Percentiles rank a stretch among this genome's conserved stretches.
These are phyloP conservation scores for Dittrichia graveolens DNA, from an alignment of 129 eudicot genomes.

Conservation along the genomic window DNA sequence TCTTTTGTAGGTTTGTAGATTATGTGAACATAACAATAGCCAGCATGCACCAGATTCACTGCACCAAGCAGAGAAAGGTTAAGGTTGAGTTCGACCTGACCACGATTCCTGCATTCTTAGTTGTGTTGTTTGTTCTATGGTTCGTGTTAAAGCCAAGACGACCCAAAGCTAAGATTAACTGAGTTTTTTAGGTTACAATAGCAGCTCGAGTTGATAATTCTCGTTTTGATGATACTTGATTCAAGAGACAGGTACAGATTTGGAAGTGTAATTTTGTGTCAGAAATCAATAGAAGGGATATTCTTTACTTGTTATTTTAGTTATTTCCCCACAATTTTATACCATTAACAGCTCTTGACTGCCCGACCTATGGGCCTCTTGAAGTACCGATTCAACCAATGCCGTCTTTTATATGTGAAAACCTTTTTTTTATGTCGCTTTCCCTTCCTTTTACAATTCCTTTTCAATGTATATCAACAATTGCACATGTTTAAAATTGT, in stretches of 20 bases:
- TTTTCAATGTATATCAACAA: no score
- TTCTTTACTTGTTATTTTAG: slow-evolving; percentile 16
- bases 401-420: neutral
- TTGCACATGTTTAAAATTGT: no score
- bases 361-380: no score
- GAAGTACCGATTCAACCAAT: no score
- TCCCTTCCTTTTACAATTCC: neutral
- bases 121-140: slow-evolving; percentile 68
- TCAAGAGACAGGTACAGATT: slow-evolving; percentile 33
- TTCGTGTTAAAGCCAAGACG: slow-evolving; percentile 76
- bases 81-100: slow-evolving; percentile 78
- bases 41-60: slow-evolving; percentile 79
- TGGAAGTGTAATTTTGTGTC: slow-evolving; percentile 28
- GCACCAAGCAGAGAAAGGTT: slow-evolving; percentile 85
- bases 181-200: slow-evolving; percentile 26
- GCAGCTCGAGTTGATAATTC: neutral
- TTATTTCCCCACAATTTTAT: slow-evolving; percentile 6
- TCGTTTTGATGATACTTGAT: slow-evolving; percentile 14
- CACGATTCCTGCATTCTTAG: slow-evolving; percentile 81
- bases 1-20: slow-evolving; percentile 59
- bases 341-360: no score
- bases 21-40: slow-evolving; percentile 71
- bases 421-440: neutral
- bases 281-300: slow-evolving; percentile 14
- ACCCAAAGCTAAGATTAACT: slow-evolving; percentile 93